phyloP scores from a whole-genome alignment of 495 filamentous ascomycete species.

The Lophium mytilinum region DNA sequence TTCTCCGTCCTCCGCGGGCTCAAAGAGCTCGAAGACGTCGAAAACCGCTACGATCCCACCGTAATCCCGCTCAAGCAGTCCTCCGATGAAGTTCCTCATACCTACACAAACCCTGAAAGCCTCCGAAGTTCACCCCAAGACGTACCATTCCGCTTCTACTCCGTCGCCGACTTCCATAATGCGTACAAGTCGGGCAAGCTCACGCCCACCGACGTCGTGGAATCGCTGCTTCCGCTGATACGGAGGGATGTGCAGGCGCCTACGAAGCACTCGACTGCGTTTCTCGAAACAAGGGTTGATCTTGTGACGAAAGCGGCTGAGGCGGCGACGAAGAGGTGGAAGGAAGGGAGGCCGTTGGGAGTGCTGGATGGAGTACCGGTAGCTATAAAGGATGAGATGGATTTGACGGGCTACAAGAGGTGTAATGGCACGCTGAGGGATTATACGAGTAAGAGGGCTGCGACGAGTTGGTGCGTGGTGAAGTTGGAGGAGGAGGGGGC shows the following conservation, averaged over 20 bases:
- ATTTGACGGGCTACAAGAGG: slow-evolving; percentile 64
- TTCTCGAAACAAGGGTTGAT: slow-evolving; percentile 52
- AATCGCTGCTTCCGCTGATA: slow-evolving; percentile 63
- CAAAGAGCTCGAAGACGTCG: slow-evolving; percentile 48
- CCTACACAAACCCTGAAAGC: slow-evolving; percentile 12
- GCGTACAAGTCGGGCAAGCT: slow-evolving; percentile 59
- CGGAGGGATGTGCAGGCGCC: slow-evolving; percentile 44
- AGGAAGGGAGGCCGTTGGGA: slow-evolving; percentile 52
- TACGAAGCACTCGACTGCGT: slow-evolving; percentile 58
- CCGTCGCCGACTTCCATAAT: slow-evolving; percentile 66
- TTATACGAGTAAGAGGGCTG: slow-evolving; percentile 37
- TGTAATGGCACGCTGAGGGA: slow-evolving; percentile 46
- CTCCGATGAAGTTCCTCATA: slow-evolving; percentile 18
- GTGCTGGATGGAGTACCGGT: slow-evolving; percentile 79
- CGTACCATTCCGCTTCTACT: slow-evolving; percentile 42
- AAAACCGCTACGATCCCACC: slow-evolving; percentile 71
- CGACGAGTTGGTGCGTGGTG: slow-evolving; percentile 65
- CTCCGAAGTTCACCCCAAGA: slow-evolving; percentile 20
- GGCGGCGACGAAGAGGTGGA: slow-evolving; percentile 63
- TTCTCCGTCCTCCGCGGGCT: slow-evolving; percentile 56
- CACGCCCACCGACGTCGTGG: slow-evolving; percentile 63
- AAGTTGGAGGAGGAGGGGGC: slow-evolving; percentile 72
- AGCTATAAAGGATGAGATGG: slow-evolving; percentile 79
- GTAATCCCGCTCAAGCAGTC: slow-evolving; percentile 57
- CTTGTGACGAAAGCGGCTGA: slow-evolving; percentile 57